Evolutionary conservation across 176 grass and related monocot species (phyloP), one percentile per base, ranked within the genome.

Genomic region (Bolboschoenus planiculmis): DNA sequence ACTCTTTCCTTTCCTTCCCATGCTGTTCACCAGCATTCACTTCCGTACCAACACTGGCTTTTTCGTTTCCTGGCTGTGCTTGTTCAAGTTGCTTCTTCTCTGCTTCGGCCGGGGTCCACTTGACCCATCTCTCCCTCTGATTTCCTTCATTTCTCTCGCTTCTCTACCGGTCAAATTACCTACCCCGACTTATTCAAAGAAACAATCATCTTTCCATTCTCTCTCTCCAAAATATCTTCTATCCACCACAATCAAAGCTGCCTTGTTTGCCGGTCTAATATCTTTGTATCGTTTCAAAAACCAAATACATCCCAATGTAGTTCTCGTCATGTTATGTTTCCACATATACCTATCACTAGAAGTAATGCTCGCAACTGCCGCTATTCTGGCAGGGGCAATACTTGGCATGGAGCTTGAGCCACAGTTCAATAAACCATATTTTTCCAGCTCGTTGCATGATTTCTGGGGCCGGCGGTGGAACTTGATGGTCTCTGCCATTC

Each of bases 401-500:
- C 81, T 87, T 20, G 56, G 68, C 18, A 81, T 83, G 53, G 80
- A 83, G 80, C 51, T 87, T 39, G 86, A 87, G 44, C 81, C 86
- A 1, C 86, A 78, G 14, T 83, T 87, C 81, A 53, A 87, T 40
- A 74, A 50, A 29, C 86, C 86, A 39, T 87, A 78, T 47, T 64
- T 71, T 53, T 30, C 86, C 27, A 60, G 64, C 37, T 87, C 86
- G 1, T 42, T 87, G 16, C 0, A 18, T 24, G 86, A 87, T 37
- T 87, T 83, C 80, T 87, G 86, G 80, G 80, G 86, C 30, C 66
- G 71, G 5, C 63, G 86, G 11, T 87, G 86, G 86, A 87, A 87
- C 34, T 34, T 87, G 27, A 78, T 83, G 80, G 86, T 87, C 68
- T 87, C 86, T 35, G 86, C 86, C 53, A 83, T 78, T 61, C 86